Conservation (phyloP, 495 filamentous ascomycete species). For the Penicillium turbatum region DNA sequence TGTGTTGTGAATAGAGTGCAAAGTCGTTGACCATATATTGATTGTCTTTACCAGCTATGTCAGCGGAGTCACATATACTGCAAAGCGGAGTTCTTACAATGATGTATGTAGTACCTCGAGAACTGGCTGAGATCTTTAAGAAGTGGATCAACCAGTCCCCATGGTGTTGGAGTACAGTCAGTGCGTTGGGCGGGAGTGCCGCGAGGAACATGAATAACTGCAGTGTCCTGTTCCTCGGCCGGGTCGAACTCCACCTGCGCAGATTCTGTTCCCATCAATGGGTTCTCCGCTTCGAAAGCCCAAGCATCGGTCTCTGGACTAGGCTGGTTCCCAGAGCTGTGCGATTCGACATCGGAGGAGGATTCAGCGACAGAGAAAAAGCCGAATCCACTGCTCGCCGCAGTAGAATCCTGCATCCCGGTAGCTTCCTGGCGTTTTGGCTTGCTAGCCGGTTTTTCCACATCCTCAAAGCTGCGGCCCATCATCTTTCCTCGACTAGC, state of each 20-base stretch:
- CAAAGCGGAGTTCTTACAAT: slow-evolving; percentile 30
- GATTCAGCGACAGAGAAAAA: slow-evolving; percentile 16
- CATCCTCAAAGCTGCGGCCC: slow-evolving; percentile 45
- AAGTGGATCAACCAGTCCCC: slow-evolving; percentile 42
- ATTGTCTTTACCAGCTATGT: slow-evolving; percentile 26
- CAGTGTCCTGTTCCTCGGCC: slow-evolving; percentile 8
- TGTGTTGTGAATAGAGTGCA: slow-evolving; percentile 36
- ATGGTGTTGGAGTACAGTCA: slow-evolving; percentile 25
- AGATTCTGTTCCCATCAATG: background rate
- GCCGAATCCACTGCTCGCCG: slow-evolving; percentile 4
- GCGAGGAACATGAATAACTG: slow-evolving; percentile 13
- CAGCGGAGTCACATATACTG: background rate
- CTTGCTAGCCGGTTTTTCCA: slow-evolving; percentile 15
- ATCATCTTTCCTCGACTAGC: slow-evolving; percentile 51
- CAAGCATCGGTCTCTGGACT: slow-evolving; percentile 21
- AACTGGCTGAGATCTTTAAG: slow-evolving; percentile 36
- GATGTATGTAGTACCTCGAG: slow-evolving; percentile 38
- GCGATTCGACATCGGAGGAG: slow-evolving; percentile 19
- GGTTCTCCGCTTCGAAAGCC: slow-evolving; percentile 8
- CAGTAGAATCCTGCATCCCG: background rate
- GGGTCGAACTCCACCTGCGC: background rate
- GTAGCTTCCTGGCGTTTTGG: background rate
- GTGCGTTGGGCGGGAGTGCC: background rate
- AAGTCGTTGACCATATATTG: slow-evolving; percentile 34
- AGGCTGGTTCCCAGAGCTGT: slow-evolving; percentile 14